These are phyloP conservation scores for Trametes cingulata DNA, from an alignment of 768 basidiomycete genomes.

Conservation along the genomic window DNA sequence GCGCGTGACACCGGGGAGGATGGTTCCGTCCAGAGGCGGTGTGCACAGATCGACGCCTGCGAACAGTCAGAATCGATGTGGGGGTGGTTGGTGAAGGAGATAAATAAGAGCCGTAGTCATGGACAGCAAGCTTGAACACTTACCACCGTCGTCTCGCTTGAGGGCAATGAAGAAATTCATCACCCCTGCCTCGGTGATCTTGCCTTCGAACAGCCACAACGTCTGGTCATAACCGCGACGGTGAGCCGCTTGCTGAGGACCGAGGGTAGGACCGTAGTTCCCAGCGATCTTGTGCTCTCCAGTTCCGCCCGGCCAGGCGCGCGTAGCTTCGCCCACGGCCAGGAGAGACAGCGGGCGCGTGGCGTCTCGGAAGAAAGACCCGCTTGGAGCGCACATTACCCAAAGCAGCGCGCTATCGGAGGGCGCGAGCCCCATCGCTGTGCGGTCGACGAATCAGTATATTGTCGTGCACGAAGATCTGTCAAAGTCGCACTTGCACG, in stretches of 20 bases:
- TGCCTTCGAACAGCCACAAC: slow-evolving; percentile 51
- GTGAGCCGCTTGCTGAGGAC: slow-evolving; percentile 48
- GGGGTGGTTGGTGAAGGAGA: not conserved
- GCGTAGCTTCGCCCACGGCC: slow-evolving; percentile 48
- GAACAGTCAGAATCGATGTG: not conserved
- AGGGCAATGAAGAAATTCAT: slow-evolving; percentile 59
- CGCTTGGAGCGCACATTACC: slow-evolving; percentile 71
- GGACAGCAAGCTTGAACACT: slow-evolving; percentile 1
- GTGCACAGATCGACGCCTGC: slow-evolving; percentile 81
- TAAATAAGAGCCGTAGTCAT: no score
- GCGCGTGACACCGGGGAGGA: slow-evolving; percentile 90
- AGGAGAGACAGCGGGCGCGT: slow-evolving; percentile 51
- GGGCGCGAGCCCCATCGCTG: slow-evolving; percentile 62
- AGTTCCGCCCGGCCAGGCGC: slow-evolving; percentile 58
- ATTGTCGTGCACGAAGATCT: not conserved
- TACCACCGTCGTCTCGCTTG: slow-evolving; percentile 44
- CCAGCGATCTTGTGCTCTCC: slow-evolving; percentile 53
- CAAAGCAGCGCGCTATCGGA: slow-evolving; percentile 82
- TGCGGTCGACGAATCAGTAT: not conserved
- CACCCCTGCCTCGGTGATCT: slow-evolving; percentile 43
- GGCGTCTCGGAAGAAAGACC: slow-evolving; percentile 51
- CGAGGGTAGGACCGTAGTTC: slow-evolving; percentile 40
- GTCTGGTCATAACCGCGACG: slow-evolving; percentile 52
- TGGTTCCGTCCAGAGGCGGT: slow-evolving; percentile 86
- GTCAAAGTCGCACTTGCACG: slow-evolving; percentile 32